Evolutionary conservation across 23 red algal species (phyloP).

Genomic region (Gracilaria vermiculophylla): DNA sequence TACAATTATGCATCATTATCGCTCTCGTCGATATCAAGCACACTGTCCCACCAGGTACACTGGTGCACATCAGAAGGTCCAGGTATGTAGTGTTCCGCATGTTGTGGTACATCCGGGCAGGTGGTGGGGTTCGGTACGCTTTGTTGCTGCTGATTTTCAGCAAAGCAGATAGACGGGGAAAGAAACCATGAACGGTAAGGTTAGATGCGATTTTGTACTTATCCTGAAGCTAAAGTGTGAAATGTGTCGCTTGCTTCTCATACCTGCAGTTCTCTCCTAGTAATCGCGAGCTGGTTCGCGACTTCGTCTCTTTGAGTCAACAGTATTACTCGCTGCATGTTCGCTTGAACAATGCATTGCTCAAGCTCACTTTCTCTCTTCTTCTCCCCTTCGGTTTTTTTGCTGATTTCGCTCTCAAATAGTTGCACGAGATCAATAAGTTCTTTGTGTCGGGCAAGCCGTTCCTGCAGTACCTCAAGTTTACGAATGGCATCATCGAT

Average conservation of each 20-base stretch:
- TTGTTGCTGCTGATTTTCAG: not conserved
- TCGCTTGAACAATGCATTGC: not conserved
- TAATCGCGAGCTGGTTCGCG: conserved; percentile 1
- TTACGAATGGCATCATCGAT: not conserved
- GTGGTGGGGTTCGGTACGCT: not conserved
- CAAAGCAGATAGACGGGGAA: not conserved
- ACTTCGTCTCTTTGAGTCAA: not conserved
- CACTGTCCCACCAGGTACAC: not conserved
- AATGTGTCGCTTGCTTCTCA: not conserved
- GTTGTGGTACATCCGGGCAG: no score
- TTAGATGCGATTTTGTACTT: not conserved
- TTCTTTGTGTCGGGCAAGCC: conserved; percentile 4
- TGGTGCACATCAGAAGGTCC: not conserved
- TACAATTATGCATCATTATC: not conserved
- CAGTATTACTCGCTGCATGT: conserved; percentile 10
- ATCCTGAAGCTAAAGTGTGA: not conserved
- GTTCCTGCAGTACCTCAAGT: not conserved
- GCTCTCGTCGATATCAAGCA: not conserved
- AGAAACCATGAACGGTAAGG: not conserved
- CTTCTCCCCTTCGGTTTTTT: not conserved
- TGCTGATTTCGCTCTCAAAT: not conserved
- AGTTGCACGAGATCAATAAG: not conserved
- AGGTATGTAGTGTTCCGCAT: not conserved
- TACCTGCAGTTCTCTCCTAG: conserved; percentile 7
- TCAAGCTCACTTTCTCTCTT: conserved; percentile 1